Base-by-base conservation (phyloP, 2,329 filamentous ascomycete genomes). In the Verticillium nubilum region DNA sequence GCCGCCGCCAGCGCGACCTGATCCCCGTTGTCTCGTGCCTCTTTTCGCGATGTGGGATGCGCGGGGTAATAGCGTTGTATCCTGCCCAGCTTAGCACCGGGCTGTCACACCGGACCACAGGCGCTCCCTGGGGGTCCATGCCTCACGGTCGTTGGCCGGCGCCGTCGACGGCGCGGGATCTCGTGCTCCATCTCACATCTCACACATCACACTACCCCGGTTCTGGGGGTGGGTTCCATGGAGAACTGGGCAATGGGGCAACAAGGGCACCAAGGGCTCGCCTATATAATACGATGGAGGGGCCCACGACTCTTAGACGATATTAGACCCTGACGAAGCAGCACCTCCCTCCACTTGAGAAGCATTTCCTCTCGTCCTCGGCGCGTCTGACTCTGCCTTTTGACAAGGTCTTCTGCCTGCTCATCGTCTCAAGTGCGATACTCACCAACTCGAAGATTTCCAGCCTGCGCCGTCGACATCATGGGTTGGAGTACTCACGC, bases 401-500 rank as follows among this genome's bases (percentile, higher is more conserved):
- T 19, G 19, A 25, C 5, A 9, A 19, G 9, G 23, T n/a, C 19
- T 10, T 23, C 19, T 50, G 19, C 42, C 19, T 23, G 42, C 19
- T 50, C 19, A 2, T 23, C 9, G n/a, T 13, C 10, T 25, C 33
- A 37, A 19, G 33, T 17, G 33, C 33, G 33, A 37, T 7, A 23
- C n/a, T 23, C 19, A 50, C 10, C 19, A 9, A 50, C n/a, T 7
- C 42, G 10, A 13, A 25, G 17, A 1, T 13, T 25, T 13, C 12
- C 42, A 50, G n/a, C 12, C n/a, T 1, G 4, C 42, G 19, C 25
- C 42, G 13, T 50, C 42, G 42, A n/a, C 60, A 62, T 5, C 25
- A 67, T 67, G 64, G 64, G 63, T 47, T 63, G 62, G 42, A 71
- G 64, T 63, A 72, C 69, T 62, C 62, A 67, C 53, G 66, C 64